Conservation (phyloP, 768 basidiomycete genomes). For the Amanita exitialis region DNA sequence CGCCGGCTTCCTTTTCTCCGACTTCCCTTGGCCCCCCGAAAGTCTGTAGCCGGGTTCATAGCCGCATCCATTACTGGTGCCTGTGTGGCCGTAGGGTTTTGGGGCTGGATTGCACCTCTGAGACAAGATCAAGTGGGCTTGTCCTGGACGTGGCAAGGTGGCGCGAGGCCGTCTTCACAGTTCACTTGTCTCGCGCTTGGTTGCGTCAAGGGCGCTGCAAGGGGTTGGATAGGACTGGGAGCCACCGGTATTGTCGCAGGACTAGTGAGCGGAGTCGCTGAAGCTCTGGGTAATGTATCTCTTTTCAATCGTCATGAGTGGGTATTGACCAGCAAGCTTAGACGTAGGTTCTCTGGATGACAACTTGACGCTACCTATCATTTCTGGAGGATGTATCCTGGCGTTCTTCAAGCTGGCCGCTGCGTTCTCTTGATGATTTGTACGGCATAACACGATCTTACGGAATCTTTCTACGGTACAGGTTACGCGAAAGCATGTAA, state of each 20-base stretch:
- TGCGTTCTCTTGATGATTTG: conserved; percentile 16
- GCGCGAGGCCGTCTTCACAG: conserved; percentile 23
- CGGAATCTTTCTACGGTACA: background rate
- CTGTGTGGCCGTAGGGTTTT: conserved; percentile 58
- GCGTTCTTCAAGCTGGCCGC: conserved; percentile 32
- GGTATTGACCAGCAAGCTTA: conserved; percentile 18
- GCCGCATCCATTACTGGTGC: conserved; percentile 72
- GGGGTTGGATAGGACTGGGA: conserved; percentile 41
- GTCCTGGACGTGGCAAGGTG: conserved; percentile 49
- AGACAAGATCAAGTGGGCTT: conserved; percentile 24
- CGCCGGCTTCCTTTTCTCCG: conserved; percentile 29
- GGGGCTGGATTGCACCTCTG: conserved; percentile 49
- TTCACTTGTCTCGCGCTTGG: conserved; percentile 10
- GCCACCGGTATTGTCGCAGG: conserved; percentile 58
- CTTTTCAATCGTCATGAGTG: background rate
- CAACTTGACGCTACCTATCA: conserved; percentile 82
- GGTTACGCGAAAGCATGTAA: background rate
- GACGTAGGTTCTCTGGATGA: conserved; percentile 83
- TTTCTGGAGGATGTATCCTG: conserved; percentile 59
- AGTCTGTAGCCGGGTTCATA: conserved; percentile 77
- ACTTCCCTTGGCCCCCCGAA: conserved; percentile 70
- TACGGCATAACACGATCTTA: background rate
- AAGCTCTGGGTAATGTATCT: conserved; percentile 66
- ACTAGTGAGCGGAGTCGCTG: conserved; percentile 74
- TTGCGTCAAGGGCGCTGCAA: conserved; percentile 12